Evolutionary conservation across 805 yeast genomes (phyloP).

Genomic region (Pichia rugopelliculosa): DNA sequence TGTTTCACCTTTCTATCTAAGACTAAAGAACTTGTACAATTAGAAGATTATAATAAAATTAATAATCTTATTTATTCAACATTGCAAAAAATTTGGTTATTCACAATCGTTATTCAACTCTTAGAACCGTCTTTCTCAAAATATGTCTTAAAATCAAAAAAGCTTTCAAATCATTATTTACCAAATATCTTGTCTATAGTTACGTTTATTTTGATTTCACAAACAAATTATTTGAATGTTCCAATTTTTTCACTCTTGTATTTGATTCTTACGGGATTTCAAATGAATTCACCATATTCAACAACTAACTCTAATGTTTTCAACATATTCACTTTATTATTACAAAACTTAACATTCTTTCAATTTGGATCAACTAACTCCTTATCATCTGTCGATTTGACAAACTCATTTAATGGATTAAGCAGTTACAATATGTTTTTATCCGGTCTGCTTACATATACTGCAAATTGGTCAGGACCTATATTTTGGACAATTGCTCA

Average conservation of each 20-base stretch:
- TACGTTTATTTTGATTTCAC: constrained; percentile 43
- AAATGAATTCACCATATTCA: constrained; percentile 10
- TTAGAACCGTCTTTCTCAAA: constrained; percentile 15
- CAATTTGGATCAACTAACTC: constrained; percentile 89
- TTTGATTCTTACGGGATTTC: constrained; percentile 24
- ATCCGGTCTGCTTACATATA: constrained; percentile 73
- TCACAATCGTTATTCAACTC: constrained; percentile 9
- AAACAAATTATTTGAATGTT: constrained; percentile 45
- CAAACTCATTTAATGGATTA: constrained; percentile 90
- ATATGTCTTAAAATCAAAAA: neutral
- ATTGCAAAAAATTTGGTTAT: constrained; percentile 21
- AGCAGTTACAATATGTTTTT: constrained; percentile 55
- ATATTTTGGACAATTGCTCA: constrained; percentile 66
- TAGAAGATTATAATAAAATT: constrained; percentile 23
- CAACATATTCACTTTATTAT: constrained; percentile 35
- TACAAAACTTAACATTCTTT: constrained; percentile 76
- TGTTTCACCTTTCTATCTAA: constrained; percentile 19
- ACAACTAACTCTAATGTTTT: constrained; percentile 13
- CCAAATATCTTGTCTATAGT: constrained; percentile 31
- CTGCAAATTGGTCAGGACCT: constrained; percentile 82
- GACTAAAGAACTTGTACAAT: constrained; percentile 27
- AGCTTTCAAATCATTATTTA: constrained; percentile 18
- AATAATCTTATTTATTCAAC: constrained; percentile 17
- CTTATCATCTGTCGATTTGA: constrained; percentile 80
- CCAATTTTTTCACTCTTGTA: constrained; percentile 39